These are phyloP conservation scores for Taphrina sp. DNA, from an alignment of 1,139 yeast genomes.

Conservation along the genomic window DNA sequence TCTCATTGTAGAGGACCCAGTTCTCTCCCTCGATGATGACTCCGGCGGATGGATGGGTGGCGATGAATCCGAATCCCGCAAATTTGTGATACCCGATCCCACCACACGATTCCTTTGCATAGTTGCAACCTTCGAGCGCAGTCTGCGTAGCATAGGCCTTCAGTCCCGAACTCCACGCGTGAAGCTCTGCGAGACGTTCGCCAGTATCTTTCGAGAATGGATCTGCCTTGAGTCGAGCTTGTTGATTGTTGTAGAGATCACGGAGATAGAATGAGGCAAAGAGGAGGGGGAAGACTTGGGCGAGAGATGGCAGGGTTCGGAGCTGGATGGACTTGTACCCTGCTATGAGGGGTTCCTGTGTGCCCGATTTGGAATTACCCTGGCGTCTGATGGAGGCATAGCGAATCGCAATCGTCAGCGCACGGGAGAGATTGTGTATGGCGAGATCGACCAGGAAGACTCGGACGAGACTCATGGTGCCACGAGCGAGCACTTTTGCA, in stretches of 20 bases:
- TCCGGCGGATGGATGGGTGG: slow-evolving; percentile 27
- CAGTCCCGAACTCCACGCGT: slow-evolving; percentile 29
- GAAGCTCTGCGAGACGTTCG: slow-evolving; percentile 29
- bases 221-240: slow-evolving; percentile 44
- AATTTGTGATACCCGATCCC: slow-evolving; percentile 30
- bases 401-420: slow-evolving; percentile 77
- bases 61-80: slow-evolving; percentile 30
- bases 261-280: slow-evolving; percentile 67
- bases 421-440: slow-evolving; percentile 73
- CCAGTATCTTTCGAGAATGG: slow-evolving; percentile 29
- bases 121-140: slow-evolving; percentile 25
- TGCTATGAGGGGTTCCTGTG: slow-evolving; percentile 24
- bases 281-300: slow-evolving; percentile 67
- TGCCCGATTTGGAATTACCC: slow-evolving; percentile 46
- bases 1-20: slow-evolving; percentile 28
- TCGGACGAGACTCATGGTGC: slow-evolving; percentile 83
- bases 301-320: slow-evolving; percentile 25
- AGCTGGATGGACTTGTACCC: slow-evolving; percentile 30
- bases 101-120: slow-evolving; percentile 24
- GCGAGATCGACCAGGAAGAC: slow-evolving; percentile 87
- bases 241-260: slow-evolving; percentile 53
- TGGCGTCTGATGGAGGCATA: slow-evolving; percentile 90
- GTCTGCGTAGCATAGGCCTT: slow-evolving; percentile 32
- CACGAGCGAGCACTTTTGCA: slow-evolving; percentile 84
- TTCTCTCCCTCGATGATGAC: slow-evolving; percentile 32